Evolutionary conservation across 768 basidiomycete species (phyloP).

Genomic region (Macrolepiota dolichaula): DNA sequence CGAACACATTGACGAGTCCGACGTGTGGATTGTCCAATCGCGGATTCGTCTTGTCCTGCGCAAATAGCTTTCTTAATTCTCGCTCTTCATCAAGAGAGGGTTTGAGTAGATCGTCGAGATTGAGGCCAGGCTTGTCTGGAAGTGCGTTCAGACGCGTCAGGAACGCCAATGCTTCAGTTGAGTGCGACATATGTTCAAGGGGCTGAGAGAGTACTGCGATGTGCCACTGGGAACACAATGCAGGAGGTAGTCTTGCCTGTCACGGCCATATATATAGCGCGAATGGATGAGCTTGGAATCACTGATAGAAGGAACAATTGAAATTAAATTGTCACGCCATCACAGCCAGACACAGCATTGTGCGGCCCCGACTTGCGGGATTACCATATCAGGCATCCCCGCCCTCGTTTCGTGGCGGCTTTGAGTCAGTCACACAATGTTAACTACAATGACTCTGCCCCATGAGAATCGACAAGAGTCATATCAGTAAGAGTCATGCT

Average conservation of each 20-base stretch:
- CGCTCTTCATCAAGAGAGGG: constrained; percentile 57
- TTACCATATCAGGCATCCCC: too few species aligned
- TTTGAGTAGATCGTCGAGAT: constrained; percentile 43
- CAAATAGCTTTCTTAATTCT: constrained; percentile 51
- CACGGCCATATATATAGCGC: background rate
- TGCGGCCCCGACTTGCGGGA: too few species aligned
- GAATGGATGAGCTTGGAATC: too few species aligned
- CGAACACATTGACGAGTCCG: constrained; percentile 59
- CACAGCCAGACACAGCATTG: background rate
- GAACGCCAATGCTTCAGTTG: constrained; percentile 13
- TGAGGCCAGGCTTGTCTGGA: constrained; percentile 20
- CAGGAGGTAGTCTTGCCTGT: background rate
- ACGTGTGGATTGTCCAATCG: constrained; percentile 47
- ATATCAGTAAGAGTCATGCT: too few species aligned
- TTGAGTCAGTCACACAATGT: too few species aligned
- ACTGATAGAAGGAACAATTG: too few species aligned
- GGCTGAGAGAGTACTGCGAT: background rate
- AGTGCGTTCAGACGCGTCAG: constrained; percentile 11
- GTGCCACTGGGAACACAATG: background rate
- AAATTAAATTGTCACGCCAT: background rate
- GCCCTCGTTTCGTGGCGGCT: too few species aligned
- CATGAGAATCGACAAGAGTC: too few species aligned
- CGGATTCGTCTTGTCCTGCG: constrained; percentile 43
- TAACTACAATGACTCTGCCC: too few species aligned
- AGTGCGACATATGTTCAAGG: constrained; percentile 14